A percentile compares a stretch with the other conserved stretches of the same genome.
phyloP scores from a whole-genome alignment of 2,329 filamentous ascomycete genomes.

The Daldinia sp. region DNA sequence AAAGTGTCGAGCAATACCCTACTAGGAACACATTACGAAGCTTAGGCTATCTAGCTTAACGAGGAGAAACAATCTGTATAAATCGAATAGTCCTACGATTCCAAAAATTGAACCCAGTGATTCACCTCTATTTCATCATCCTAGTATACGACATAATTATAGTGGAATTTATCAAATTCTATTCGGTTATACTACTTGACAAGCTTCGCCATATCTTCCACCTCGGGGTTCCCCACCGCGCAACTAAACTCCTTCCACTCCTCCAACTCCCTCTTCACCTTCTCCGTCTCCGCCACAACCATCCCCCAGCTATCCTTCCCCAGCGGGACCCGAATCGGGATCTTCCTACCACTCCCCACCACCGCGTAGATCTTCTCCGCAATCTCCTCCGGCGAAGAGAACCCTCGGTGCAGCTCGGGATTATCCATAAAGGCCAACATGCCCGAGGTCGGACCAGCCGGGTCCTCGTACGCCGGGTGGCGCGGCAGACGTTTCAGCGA shows the following conservation, averaged over 20 bases:
- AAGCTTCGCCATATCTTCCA: conserved; percentile 19
- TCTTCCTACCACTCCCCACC: conserved; percentile 49
- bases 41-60: background rate
- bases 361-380: conserved; percentile 53
- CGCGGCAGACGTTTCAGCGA: conserved; percentile 48
- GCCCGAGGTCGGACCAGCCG: conserved; percentile 40
- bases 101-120: background rate
- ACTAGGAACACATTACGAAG: background rate
- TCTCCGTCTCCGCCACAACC: conserved; percentile 51
- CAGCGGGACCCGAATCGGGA: conserved; percentile 58
- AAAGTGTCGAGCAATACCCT: background rate
- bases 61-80: background rate
- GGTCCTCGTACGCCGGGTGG: conserved; percentile 55
- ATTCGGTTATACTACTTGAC: conserved; percentile 1
- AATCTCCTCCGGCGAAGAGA: conserved; percentile 53
- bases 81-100: background rate
- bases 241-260: conserved; percentile 51
- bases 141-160: background rate
- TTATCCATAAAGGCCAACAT: conserved; percentile 50
- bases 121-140: background rate
- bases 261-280: conserved; percentile 37
- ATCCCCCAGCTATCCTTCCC: conserved; percentile 55
- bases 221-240: conserved; percentile 23
- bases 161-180: too few relatives aligned
- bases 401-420: conserved; percentile 42